phyloP scores from a whole-genome alignment of 179 eudicot species.

The Silene noctiflora region DNA sequence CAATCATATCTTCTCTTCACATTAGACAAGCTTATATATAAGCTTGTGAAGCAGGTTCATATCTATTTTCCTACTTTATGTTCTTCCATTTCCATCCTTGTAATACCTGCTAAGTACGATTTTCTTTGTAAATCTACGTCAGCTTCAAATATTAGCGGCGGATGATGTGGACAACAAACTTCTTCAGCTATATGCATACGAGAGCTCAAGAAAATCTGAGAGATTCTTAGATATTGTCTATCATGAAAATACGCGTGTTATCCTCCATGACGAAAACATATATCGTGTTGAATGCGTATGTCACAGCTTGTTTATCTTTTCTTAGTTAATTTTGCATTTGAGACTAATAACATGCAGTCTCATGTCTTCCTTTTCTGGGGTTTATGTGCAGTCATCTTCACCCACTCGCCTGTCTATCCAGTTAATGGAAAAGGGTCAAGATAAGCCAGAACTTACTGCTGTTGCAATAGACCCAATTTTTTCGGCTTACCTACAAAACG shows the following conservation, averaged over 20 bases:
- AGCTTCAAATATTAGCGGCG: conserved; percentile 73
- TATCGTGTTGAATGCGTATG: conserved; percentile 83
- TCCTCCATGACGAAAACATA: conserved; percentile 71
- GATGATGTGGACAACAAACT: conserved; percentile 75
- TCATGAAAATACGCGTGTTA: conserved; percentile 70
- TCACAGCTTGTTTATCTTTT: conserved; percentile 26
- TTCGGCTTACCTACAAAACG: conserved; percentile 51
- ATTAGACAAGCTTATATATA: conserved; percentile 79
- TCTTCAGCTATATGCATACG: conserved; percentile 77
- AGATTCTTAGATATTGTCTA: conserved; percentile 63
- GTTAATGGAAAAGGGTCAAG: conserved; percentile 62
- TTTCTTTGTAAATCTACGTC: conserved; percentile 5
- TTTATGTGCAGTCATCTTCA: conserved; percentile 44
- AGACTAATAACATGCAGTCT: neutral
- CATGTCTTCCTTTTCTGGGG: conserved; percentile 10
- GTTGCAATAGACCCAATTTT: conserved; percentile 66
- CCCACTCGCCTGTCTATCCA: conserved; percentile 69
- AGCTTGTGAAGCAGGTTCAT: conserved; percentile 79
- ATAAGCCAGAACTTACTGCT: conserved; percentile 67
- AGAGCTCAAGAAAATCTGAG: conserved; percentile 60
- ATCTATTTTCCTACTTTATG: neutral
- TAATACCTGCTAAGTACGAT: neutral
- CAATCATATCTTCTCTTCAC: conserved; percentile 88
- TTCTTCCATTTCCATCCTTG: conserved; percentile 14
- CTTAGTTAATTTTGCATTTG: conserved; percentile 7